Evolutionary conservation across 2,329 filamentous ascomycete species (phyloP).

Genomic region (Sarocladium brachiariae): DNA sequence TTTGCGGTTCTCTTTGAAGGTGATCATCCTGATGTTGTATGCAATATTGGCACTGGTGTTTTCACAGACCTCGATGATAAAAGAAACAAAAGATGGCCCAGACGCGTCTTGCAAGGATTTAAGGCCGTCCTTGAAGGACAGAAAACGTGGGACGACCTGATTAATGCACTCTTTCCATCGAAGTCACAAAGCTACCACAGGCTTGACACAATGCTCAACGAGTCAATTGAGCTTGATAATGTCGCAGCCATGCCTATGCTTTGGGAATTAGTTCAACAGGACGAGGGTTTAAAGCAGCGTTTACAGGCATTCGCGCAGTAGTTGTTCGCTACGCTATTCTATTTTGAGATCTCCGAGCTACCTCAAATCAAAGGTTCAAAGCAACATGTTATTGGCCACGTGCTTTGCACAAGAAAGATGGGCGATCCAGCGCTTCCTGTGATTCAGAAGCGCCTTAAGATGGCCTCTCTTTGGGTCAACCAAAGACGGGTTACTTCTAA

Average conservation of each 20-base stretch:
- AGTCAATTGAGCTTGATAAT: neutral
- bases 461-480: neutral
- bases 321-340: neutral
- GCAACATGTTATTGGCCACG: neutral
- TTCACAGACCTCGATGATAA: neutral
- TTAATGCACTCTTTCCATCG: neutral
- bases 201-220: neutral
- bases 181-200: neutral
- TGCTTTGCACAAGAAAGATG: neutral
- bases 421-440: neutral
- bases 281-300: neutral
- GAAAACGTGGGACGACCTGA: neutral
- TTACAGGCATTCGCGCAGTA: neutral
- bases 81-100: neutral
- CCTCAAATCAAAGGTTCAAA: neutral
- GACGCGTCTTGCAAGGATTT: neutral
- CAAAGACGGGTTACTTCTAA: neutral
- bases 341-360: neutral
- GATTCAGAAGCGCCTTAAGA: neutral
- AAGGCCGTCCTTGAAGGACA: neutral
- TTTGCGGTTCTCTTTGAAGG: neutral
- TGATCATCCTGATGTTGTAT: neutral
- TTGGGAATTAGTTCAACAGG: neutral
- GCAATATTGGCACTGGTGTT: neutral
- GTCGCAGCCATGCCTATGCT: neutral